Evolutionary conservation across 495 filamentous ascomycete species (phyloP), one percentile per base, ranked within the genome.

Genomic region (Chaetomium fimeti): DNA sequence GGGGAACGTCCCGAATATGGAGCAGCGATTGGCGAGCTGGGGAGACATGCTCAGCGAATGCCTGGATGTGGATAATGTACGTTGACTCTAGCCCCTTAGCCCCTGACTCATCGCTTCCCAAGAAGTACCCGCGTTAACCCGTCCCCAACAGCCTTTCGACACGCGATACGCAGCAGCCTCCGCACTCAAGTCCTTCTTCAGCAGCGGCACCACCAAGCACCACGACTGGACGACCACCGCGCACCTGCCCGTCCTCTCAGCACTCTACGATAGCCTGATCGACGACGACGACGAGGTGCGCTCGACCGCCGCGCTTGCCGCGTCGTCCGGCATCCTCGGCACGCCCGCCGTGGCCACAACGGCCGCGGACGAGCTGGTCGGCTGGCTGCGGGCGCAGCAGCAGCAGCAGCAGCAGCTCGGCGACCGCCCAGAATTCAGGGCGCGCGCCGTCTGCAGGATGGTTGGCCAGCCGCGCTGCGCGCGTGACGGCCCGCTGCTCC

Each of bases 271-370:
- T 81, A 68, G 65, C 66, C 79, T 97, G 0, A 88, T 89, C 64
- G 94, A 97, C 73, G 94, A 98, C 68, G 94, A 97, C 68, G 90
- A 95, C 51, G 93, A 96, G 47, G 80, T 96, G 45, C 83, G 93
- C 5, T 84, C 88, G 15, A 71, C 84, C 0, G 89, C 86, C 11
- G 86, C 92, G 4, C 36, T 43, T 2, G 75, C 78, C 4, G 77
- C 81, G 0, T 70, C 81, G 0, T 70, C 75, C 15, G 47, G 54
- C 25, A 62, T 87, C 5, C 54, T 84, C 0, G 68, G 71, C 11
- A 64, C 68, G 20, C 55, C 62, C n/a, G 61, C 79, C 3, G 68
- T 79, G 24, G 72, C 83, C 7, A 74, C 79, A 15, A 73, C 76
- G 3, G 81, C 82, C 0, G 74, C 72, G 1, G 66, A 66, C 25